Conservation (phyloP, 2,329 filamentous ascomycete species). For the Claviceps humidiphila region DNA sequence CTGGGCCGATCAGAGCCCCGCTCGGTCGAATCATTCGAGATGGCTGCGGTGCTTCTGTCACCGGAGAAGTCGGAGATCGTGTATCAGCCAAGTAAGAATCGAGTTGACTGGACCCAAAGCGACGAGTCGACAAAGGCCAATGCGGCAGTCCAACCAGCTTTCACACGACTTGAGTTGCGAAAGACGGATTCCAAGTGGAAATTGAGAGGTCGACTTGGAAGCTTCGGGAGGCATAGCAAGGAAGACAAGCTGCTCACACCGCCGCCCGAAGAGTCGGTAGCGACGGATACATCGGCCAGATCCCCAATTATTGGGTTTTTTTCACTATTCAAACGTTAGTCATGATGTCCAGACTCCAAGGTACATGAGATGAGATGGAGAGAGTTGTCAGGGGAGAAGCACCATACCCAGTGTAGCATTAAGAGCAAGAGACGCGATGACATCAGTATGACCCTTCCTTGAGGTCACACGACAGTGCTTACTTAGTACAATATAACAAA, state of each 20-base stretch:
- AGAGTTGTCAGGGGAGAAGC: not conserved
- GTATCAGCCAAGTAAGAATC: constrained; percentile 20
- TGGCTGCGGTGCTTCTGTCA: constrained; percentile 1
- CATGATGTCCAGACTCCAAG: not conserved
- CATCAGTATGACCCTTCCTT: not conserved
- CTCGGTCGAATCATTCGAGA: constrained; percentile 2
- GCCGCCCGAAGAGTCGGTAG: constrained; percentile 8
- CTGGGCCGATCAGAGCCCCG: constrained; percentile 10
- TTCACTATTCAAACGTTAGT: constrained; percentile 29
- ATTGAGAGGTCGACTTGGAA: constrained; percentile 28
- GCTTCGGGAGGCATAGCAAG: constrained; percentile 16
- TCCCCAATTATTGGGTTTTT: constrained; percentile 27
- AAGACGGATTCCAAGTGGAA: constrained; percentile 38
- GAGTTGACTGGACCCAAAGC: constrained; percentile 46
- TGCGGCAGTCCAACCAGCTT: not conserved
- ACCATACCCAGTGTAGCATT: constrained; percentile 2
- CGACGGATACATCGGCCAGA: constrained; percentile 13
- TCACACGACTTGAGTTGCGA: constrained; percentile 19
- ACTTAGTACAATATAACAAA: constrained; percentile 1
- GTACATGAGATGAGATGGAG: not conserved
- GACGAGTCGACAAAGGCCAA: constrained; percentile 26
- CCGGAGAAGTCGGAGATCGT: constrained; percentile 1
- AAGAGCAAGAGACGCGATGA: constrained; percentile 4
- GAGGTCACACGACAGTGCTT: not conserved
- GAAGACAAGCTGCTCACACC: constrained; percentile 13